These are phyloP conservation scores for Globisporangium barbulae DNA, from an alignment of 352 stramenopile species.

Conservation along the genomic window DNA sequence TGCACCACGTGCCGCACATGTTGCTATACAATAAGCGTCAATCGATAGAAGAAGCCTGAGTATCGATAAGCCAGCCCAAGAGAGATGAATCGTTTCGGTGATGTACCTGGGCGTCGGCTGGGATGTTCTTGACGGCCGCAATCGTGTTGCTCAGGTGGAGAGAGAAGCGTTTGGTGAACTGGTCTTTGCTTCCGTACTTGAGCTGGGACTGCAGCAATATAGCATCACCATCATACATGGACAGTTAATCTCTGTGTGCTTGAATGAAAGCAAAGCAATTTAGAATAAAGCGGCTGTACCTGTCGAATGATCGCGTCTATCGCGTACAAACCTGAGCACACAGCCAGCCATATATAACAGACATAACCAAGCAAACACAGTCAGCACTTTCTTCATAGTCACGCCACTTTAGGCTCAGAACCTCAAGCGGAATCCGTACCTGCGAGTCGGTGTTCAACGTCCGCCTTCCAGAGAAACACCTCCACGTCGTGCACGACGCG, in stretches of 20 bases:
- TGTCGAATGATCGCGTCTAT: conserved; percentile 84
- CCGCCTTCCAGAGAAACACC: conserved; percentile 79
- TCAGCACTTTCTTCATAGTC: not conserved
- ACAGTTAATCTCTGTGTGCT: too few relatives aligned
- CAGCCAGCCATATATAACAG: not conserved
- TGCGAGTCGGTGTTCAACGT: conserved; percentile 77
- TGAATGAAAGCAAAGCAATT: too few relatives aligned
- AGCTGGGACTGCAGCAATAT: conserved; percentile 42
- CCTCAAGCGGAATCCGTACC: conserved; percentile 23
- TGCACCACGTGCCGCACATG: conserved; percentile 70
- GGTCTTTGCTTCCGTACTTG: conserved; percentile 63
- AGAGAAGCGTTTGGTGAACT: conserved; percentile 78
- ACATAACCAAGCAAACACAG: conserved; percentile 11
- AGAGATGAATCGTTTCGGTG: not conserved
- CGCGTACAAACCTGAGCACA: conserved; percentile 57
- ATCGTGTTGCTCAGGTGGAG: conserved; percentile 76
- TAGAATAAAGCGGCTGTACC: conserved; percentile 20
- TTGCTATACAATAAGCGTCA: conserved; percentile 22
- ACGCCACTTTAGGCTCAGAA: not conserved
- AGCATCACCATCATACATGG: conserved; percentile 5
- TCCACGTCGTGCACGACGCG: conserved; percentile 86
- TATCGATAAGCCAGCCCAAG: not conserved
- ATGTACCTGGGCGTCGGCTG: conserved; percentile 52
- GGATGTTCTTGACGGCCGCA: conserved; percentile 62
- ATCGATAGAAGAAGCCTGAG: not conserved